A percentile compares a stretch with the other conserved stretches of the same genome.
These are phyloP conservation scores for Pyracantha coccinea DNA, from an alignment of 331 rosid genomes.

Conservation along the genomic window DNA sequence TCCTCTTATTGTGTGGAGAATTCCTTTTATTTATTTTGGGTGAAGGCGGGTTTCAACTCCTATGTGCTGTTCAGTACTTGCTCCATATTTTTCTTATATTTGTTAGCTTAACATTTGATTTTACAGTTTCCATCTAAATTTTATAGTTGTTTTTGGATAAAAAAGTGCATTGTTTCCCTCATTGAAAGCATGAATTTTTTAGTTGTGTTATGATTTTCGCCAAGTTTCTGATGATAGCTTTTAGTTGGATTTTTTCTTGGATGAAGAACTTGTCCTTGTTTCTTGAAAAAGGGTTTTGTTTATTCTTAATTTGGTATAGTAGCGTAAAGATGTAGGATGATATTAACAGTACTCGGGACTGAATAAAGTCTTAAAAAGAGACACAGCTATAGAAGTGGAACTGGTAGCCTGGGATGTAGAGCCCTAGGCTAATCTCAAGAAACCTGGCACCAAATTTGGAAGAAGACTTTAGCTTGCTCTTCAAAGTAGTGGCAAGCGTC, in stretches of 20 bases:
- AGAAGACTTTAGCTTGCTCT: neutral
- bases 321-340: neutral
- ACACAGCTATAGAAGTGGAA: neutral
- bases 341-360: neutral
- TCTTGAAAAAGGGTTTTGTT: neutral
- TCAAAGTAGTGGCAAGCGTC: neutral
- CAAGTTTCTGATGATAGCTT: neutral
- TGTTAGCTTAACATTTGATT: neutral
- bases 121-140: neutral
- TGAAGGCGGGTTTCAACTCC: neutral
- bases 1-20: neutral
- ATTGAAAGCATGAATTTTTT: neutral
- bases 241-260: neutral
- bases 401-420: neutral
- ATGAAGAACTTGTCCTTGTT: neutral
- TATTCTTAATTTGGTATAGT: neutral
- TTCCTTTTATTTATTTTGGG: neutral
- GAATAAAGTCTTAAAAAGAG: neutral
- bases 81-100: neutral
- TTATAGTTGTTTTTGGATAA: neutral
- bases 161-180: neutral
- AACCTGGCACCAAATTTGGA: neutral
- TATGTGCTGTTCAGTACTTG: neutral
- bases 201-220: neutral
- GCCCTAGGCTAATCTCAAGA: neutral